Evolutionary conservation across 2,329 filamentous ascomycete species (phyloP), one percentile per base, ranked within the genome.

Genomic region (Phyllosticta citriasiana): DNA sequence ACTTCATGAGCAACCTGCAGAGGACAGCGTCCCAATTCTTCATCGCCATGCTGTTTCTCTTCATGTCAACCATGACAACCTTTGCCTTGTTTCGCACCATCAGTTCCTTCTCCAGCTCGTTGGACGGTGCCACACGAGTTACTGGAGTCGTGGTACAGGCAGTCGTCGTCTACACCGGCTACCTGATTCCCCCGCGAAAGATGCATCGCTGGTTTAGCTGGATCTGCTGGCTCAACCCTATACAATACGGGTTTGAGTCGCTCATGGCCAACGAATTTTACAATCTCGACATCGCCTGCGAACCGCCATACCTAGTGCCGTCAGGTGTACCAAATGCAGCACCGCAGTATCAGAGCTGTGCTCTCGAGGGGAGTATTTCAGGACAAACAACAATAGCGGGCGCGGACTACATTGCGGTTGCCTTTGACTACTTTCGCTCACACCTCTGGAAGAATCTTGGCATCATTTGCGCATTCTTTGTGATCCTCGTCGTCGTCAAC

Each of bases 191-290:
- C 8, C 71, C 72, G 0, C 63, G 64, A 53, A 74, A 74, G 64
- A 76, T 76, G 74, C 71, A 73, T 60, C 72, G 72, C 0, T 75
- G 73, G 73, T 75, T 75, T 50, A 68, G 66, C 4, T 76, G 74
- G 74, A 63, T 76, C 12, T 63, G 70, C 8, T 77, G 74, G 71
- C 70, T 77, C 64, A 77, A 77, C 64, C 87, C 87, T 0, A 74
- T 91, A 2, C 82, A 87, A 0, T 90, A 89, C 62, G 84, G 79
- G 0, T 91, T 89, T 62, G 84, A 89, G 65, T 82, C 81, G 0
- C 71, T 91, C 0, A 78, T 90, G 67, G 78, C 84, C 0, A 91
- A 91, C 66, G 88, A 91, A 68, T 89, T 91, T 62, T 79, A 87
- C 64, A 74, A 73, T 30, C 72, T 85, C 1, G 71, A 79, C 1